phyloP scores from a whole-genome alignment of 2,329 filamentous ascomycete species.

The Lecanicillium sp. region DNA sequence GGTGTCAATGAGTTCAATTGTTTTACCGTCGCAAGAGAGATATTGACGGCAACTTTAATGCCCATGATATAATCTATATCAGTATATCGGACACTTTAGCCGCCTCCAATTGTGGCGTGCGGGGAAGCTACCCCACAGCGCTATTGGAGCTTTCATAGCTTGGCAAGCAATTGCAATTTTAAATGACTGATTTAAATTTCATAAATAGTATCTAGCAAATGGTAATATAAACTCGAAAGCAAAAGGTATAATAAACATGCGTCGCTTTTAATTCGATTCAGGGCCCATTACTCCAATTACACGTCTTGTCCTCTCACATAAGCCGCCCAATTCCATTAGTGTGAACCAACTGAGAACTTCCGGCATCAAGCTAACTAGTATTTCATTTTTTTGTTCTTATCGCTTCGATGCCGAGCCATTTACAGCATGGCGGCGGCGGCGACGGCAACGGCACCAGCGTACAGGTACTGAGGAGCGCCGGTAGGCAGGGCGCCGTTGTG shows the following conservation, averaged over 20 bases:
- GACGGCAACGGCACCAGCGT: slow-evolving; percentile 12
- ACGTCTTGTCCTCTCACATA: not conserved
- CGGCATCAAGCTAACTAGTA: not conserved
- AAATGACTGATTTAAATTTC: not conserved
- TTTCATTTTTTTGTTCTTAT: not conserved
- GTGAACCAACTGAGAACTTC: too few species aligned
- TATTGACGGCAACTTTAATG: too few species aligned
- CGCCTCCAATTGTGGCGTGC: not conserved
- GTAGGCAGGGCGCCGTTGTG: slow-evolving; percentile 4
- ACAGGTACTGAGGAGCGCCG: slow-evolving; percentile 5
- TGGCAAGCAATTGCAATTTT: not conserved
- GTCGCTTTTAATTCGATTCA: too few species aligned
- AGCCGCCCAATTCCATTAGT: not conserved
- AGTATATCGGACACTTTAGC: too few species aligned
- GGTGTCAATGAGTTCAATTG: too few species aligned
- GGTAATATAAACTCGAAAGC: not conserved
- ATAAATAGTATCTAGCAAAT: not conserved
- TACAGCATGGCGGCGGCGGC: slow-evolving; percentile 7
- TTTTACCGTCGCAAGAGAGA: too few species aligned
- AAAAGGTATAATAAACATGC: not conserved
- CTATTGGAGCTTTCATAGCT: too few species aligned
- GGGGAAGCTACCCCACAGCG: too few species aligned
- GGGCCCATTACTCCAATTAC: slow-evolving; percentile 2
- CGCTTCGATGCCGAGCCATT: not conserved
- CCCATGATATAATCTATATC: too few species aligned